Base-by-base conservation (phyloP, 1,284 basidiomycete genomes). In the Amylostereum chailletii region DNA sequence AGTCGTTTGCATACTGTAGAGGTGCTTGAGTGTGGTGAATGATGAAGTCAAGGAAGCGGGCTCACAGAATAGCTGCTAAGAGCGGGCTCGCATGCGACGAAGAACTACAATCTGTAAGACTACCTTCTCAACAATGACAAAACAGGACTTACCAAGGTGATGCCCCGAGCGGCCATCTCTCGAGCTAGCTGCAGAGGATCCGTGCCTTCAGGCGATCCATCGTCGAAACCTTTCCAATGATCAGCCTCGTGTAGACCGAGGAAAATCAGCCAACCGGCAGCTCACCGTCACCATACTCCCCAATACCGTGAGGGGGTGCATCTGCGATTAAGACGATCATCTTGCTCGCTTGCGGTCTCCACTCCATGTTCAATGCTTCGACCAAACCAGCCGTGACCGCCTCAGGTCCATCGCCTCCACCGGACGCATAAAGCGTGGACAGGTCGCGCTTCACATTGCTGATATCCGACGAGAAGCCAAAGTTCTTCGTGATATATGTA, bases 41-140 rank as follows among this genome's bases (percentile, higher is more conserved):
- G 51, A 53, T 53, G 52, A 45, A 41, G 52, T 44, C 42, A 33
- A 33, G 39, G 41, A n/a, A 34, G 34, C 46, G 3, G 42, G 65
- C 86, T 64, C 60, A 92, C 90, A 49, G 84, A 86, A 64, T 95
- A 95, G 46, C 92, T 91, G 53, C 92, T 95, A 50, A 98, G 74
- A 2, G 94, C 95, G 48, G 96, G 95, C 67, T 99, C 95, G 69
- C 95, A 99, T 32, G 96, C 95, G 19, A 99, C 94, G 65, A 96
- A 94, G 71, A 96, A 95, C 91, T 94, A 57, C 29, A 40, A 46
- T 55, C 45, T 50, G 45, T 34, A 34, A 9, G 29, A 43, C 40
- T 9, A 32, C 19, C 6, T 41, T 2, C 6, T 6, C 5, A 19
- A 3, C 8, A 27, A 30, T 5, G n/a, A 31, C 34, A 32, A 11